phyloP scores from a whole-genome alignment of 441 rosid species.

The Populus hybrid region DNA sequence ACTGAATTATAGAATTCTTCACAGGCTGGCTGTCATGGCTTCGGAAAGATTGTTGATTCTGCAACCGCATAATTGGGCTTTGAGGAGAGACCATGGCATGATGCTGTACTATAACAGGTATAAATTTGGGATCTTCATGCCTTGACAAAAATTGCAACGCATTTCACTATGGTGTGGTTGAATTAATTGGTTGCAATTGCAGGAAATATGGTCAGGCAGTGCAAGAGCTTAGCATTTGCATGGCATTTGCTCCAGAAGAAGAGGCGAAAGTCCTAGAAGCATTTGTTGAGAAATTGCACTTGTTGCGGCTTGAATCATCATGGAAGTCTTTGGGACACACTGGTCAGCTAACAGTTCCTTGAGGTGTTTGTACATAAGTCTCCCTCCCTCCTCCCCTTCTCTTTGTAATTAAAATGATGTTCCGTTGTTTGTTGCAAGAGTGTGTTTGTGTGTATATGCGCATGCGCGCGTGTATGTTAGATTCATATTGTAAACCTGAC shows the following conservation, averaged over 20 bases:
- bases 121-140: neutral
- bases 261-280: slow-evolving; percentile 58
- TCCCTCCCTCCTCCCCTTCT: neutral
- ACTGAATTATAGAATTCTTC: slow-evolving; percentile 15
- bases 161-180: slow-evolving; percentile 1
- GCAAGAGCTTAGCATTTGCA: slow-evolving; percentile 87
- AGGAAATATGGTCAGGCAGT: slow-evolving; percentile 83
- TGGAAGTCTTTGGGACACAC: slow-evolving; percentile 61
- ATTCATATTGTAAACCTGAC: too few species aligned
- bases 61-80: slow-evolving; percentile 78
- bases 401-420: too few species aligned
- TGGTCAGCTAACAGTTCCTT: slow-evolving; percentile 56
- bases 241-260: slow-evolving; percentile 81
- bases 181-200: slow-evolving; percentile 11
- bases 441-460: too few species aligned
- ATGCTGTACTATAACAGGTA: slow-evolving; percentile 79
- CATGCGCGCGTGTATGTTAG: too few species aligned
- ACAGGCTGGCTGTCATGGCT: slow-evolving; percentile 80
- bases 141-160: neutral
- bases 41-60: slow-evolving; percentile 75
- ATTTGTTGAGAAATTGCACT: slow-evolving; percentile 77
- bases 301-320: slow-evolving; percentile 62
- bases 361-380: slow-evolving; percentile 14
- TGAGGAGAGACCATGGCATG: too few species aligned
- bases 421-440: too few species aligned